Conservation (phyloP, 352 stramenopile species). For the Elongisporangium anandrum region DNA sequence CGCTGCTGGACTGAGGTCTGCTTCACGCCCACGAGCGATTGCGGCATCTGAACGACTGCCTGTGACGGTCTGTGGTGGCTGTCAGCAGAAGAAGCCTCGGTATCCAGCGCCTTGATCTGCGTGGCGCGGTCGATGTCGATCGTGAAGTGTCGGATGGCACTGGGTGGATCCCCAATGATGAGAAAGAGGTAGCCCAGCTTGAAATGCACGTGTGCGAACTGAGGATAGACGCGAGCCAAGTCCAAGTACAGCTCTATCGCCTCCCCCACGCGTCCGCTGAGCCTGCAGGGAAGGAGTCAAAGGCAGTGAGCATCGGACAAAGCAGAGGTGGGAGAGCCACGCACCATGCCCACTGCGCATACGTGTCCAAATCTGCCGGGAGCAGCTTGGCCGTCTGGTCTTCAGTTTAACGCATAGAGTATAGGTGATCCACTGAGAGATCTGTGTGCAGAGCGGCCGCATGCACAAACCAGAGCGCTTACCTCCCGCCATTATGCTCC, state of each 20-base stretch:
- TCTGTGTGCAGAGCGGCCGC: no score
- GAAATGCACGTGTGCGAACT: conserved; percentile 48
- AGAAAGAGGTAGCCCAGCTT: conserved; percentile 51
- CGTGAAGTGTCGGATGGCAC: conserved; percentile 30
- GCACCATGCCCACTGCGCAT: conserved; percentile 46
- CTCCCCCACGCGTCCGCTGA: conserved; percentile 37
- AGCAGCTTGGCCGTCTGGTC: neutral
- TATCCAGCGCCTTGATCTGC: conserved; percentile 1
- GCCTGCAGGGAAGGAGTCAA: conserved; percentile 12
- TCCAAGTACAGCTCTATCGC: conserved; percentile 45
- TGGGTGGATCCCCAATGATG: conserved; percentile 19
- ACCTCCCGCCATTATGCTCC: neutral
- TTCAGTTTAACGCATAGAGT: neutral
- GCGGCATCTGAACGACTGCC: neutral
- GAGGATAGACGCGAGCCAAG: conserved; percentile 25
- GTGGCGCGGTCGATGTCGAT: conserved; percentile 29
- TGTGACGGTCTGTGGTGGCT: neutral
- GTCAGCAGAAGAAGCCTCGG: neutral
- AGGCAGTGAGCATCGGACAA: neutral
- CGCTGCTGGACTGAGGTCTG: conserved; percentile 11
- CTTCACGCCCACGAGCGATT: neutral
- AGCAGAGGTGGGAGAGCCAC: neutral
- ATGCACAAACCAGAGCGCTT: neutral
- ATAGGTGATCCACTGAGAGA: no score
- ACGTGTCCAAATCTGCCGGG: conserved; percentile 33